Conservation (phyloP, 2,329 filamentous ascomycete genomes). For the Cytospora piceae region DNA sequence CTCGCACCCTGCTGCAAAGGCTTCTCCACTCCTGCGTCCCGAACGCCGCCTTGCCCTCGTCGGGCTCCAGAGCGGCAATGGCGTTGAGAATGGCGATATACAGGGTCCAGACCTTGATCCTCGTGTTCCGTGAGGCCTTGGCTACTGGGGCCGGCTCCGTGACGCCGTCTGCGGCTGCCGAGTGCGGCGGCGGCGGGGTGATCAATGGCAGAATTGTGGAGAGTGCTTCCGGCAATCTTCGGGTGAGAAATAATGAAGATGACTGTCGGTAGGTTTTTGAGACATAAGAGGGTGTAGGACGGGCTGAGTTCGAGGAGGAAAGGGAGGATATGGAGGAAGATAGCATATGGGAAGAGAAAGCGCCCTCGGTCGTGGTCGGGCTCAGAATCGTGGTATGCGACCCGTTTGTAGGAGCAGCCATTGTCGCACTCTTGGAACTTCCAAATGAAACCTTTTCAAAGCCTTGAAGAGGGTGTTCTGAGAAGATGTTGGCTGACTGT, state of each 20-base stretch:
- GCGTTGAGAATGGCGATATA: slow-evolving; percentile 94
- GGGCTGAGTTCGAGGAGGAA: slow-evolving; percentile 62
- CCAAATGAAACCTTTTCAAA: background rate
- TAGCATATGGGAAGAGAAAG: slow-evolving; percentile 49
- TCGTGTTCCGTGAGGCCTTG: slow-evolving; percentile 76
- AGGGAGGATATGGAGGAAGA: slow-evolving; percentile 73
- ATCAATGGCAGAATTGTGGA: slow-evolving; percentile 85
- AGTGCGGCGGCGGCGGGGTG: slow-evolving; percentile 56
- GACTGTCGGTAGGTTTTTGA: slow-evolving; percentile 94
- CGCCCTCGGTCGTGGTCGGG: slow-evolving; percentile 51
- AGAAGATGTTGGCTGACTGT: background rate
- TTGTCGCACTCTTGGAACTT: slow-evolving; percentile 3
- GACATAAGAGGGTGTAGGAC: slow-evolving; percentile 71
- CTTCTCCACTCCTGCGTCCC: slow-evolving; percentile 83
- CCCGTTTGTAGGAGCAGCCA: slow-evolving; percentile 37
- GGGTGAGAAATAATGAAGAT: slow-evolving; percentile 91
- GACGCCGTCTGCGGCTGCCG: slow-evolving; percentile 46
- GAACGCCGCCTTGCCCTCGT: slow-evolving; percentile 88
- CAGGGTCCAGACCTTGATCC: slow-evolving; percentile 96
- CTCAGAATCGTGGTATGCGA: slow-evolving; percentile 50
- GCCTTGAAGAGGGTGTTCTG: background rate
- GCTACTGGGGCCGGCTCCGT: slow-evolving; percentile 72
- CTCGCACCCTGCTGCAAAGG: slow-evolving; percentile 81
- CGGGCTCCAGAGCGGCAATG: slow-evolving; percentile 82
- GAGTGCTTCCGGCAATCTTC: slow-evolving; percentile 86